Evolutionary conservation across 192 early-diverging fungal species (phyloP).

Genomic region (Funneliformis geosporum): DNA sequence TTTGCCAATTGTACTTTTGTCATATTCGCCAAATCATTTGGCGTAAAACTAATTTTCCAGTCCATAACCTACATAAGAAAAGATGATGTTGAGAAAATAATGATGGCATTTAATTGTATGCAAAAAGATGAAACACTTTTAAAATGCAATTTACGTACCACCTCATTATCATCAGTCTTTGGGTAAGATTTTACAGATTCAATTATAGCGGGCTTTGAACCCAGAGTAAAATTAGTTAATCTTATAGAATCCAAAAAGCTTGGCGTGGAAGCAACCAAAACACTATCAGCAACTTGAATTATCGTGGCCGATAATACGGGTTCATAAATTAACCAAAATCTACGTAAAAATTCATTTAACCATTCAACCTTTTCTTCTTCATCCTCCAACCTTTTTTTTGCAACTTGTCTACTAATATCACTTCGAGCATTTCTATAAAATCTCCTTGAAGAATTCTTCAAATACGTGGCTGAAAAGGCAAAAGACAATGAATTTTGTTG

Average conservation of each 20-base stretch:
- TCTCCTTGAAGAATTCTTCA: slow-evolving; percentile 69
- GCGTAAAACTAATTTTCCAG: slow-evolving; percentile 84
- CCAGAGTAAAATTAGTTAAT: slow-evolving; percentile 74
- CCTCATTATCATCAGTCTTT: slow-evolving; percentile 70
- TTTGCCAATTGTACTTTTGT: slow-evolving; percentile 65
- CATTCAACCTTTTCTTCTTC: slow-evolving; percentile 79
- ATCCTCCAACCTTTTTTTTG: slow-evolving; percentile 48
- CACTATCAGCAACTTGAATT: slow-evolving; percentile 68
- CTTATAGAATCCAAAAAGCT: slow-evolving; percentile 78
- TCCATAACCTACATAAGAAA: slow-evolving; percentile 72
- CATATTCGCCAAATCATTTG: slow-evolving; percentile 77
- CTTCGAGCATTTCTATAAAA: slow-evolving; percentile 69
- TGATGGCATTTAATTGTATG: not conserved
- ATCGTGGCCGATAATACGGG: slow-evolving; percentile 78
- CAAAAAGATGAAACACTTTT: not conserved
- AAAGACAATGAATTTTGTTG: not conserved
- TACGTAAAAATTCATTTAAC: slow-evolving; percentile 84
- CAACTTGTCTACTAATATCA: slow-evolving; percentile 67
- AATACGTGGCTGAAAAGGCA: slow-evolving; percentile 61
- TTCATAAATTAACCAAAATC: slow-evolving; percentile 92
- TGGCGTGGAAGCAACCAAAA: slow-evolving; percentile 75
- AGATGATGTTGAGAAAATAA: too few species aligned
- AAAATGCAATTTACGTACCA: slow-evolving; percentile 43
- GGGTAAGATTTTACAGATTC: slow-evolving; percentile 72
- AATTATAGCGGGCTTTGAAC: slow-evolving; percentile 74